A percentile compares a stretch with the other conserved stretches of the same genome.
phyloP scores from a whole-genome alignment of 805 yeast genomes.

The Candida ipomoeae region DNA sequence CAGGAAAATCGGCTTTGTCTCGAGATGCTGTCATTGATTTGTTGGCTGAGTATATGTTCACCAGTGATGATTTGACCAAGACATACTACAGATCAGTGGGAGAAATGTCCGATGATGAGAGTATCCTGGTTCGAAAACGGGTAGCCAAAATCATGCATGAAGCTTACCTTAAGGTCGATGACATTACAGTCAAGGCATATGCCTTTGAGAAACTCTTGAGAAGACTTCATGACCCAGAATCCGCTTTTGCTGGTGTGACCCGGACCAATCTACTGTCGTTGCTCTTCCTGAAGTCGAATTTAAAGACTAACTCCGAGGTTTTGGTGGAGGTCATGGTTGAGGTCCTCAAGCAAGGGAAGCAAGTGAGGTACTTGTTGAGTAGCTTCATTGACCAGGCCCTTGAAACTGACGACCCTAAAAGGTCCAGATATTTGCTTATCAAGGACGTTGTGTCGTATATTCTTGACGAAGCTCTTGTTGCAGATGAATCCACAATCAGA shows the following conservation, averaged over 20 bases:
- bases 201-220: conserved; percentile 51
- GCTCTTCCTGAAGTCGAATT: conserved; percentile 18
- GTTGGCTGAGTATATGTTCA: conserved; percentile 44
- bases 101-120: conserved; percentile 51
- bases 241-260: conserved; percentile 39
- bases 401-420: neutral
- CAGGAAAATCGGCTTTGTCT: conserved; percentile 65
- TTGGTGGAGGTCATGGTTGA: neutral
- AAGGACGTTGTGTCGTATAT: conserved; percentile 1
- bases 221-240: conserved; percentile 70
- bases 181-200: conserved; percentile 30
- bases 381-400: conserved; percentile 3
- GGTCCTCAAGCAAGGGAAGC: conserved; percentile 20
- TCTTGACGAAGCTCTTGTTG: conserved; percentile 6
- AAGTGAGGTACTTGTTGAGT: conserved; percentile 13
- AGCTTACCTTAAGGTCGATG: conserved; percentile 40
- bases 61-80: conserved; percentile 42
- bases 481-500: neutral
- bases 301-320: neutral
- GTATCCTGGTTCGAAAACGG: conserved; percentile 61
- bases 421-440: neutral
- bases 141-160: conserved; percentile 49
- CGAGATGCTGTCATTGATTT: conserved; percentile 74
- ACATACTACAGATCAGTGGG: conserved; percentile 49
- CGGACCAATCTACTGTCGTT: conserved; percentile 26